Conservation (phyloP, 1,284 basidiomycete genomes). For the Phellopilus nigrolimitatus region DNA sequence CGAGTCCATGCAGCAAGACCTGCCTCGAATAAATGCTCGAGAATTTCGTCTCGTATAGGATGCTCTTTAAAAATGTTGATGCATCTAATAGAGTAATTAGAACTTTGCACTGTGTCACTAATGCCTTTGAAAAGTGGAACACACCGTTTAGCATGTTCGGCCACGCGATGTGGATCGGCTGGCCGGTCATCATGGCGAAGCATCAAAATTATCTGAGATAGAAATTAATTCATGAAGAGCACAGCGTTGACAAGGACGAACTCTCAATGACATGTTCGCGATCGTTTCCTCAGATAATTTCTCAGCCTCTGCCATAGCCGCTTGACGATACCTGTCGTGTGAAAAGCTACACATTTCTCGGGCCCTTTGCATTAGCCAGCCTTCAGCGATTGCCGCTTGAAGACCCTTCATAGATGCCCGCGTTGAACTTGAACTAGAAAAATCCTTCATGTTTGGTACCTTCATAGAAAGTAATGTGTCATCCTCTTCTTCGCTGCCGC, state of each 20-base stretch:
- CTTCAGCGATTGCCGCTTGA: conserved; percentile 60
- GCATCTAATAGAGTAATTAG: conserved; percentile 38
- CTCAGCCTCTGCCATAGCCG: conserved; percentile 54
- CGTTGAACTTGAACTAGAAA: conserved; percentile 33
- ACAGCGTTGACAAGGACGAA: conserved; percentile 25
- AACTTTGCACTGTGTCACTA: conserved; percentile 4
- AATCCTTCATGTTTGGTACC: conserved; percentile 40
- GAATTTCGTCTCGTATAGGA: conserved; percentile 52
- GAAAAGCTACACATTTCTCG: conserved; percentile 71
- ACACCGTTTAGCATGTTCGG: conserved; percentile 61
- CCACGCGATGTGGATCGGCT: conserved; percentile 58
- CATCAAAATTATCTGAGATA: conserved; percentile 57
- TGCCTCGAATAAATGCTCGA: conserved; percentile 57
- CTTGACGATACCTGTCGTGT: conserved; percentile 68
- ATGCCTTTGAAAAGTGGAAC: conserved; percentile 15
- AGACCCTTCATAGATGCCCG: conserved; percentile 61
- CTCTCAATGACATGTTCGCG: conserved; percentile 67
- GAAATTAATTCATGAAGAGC: background rate
- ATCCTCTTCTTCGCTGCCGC: conserved; percentile 50
- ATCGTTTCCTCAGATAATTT: conserved; percentile 44
- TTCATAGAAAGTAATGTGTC: conserved; percentile 43
- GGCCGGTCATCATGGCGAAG: conserved; percentile 53
- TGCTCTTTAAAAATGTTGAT: conserved; percentile 54
- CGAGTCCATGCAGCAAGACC: conserved; percentile 64
- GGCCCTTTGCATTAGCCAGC: conserved; percentile 65